A percentile compares a stretch with the other conserved stretches of the same genome.
Evolutionary conservation across 768 basidiomycete species (phyloP).

Genomic region (Lactarius deliciosus): DNA sequence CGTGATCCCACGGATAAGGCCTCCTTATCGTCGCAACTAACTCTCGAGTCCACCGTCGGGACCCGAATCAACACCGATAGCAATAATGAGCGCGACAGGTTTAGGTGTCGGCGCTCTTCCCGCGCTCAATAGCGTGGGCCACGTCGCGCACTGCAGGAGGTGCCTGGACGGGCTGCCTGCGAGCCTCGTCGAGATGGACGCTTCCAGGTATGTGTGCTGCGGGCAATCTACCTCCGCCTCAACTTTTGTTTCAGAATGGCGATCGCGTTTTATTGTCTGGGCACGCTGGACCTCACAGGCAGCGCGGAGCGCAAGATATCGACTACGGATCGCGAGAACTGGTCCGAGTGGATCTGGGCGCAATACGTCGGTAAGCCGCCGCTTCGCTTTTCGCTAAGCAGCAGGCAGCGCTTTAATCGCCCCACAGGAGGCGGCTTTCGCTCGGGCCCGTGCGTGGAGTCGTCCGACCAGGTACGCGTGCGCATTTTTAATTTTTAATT

Average conservation of each 20-base stretch:
- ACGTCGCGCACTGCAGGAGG: slow-evolving; percentile 63
- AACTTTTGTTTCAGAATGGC: slow-evolving; percentile 56
- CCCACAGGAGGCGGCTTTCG: slow-evolving; percentile 51
- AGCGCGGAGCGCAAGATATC: slow-evolving; percentile 46
- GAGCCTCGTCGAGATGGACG: slow-evolving; percentile 67
- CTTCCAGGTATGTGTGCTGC: slow-evolving; percentile 49
- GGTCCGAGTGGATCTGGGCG: slow-evolving; percentile 87
- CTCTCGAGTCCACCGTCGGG: no score
- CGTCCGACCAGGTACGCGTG: neutral
- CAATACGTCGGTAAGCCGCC: slow-evolving; percentile 63
- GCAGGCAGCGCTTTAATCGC: no score
- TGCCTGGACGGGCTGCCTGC: slow-evolving; percentile 71
- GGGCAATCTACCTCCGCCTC: no score
- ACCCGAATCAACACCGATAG: neutral
- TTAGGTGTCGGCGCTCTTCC: slow-evolving; percentile 19
- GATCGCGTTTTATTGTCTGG: slow-evolving; percentile 85
- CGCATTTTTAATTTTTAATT: neutral
- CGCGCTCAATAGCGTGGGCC: slow-evolving; percentile 47
- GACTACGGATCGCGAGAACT: slow-evolving; percentile 54
- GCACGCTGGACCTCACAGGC: slow-evolving; percentile 76
- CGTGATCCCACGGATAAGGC: no score
- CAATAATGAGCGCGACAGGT: neutral
- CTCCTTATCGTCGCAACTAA: no score
- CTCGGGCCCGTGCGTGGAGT: slow-evolving; percentile 64
- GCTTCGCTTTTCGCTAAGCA: no score